Conservation (phyloP, 2,329 filamentous ascomycete genomes). For the Talaromyces pinophilus region DNA sequence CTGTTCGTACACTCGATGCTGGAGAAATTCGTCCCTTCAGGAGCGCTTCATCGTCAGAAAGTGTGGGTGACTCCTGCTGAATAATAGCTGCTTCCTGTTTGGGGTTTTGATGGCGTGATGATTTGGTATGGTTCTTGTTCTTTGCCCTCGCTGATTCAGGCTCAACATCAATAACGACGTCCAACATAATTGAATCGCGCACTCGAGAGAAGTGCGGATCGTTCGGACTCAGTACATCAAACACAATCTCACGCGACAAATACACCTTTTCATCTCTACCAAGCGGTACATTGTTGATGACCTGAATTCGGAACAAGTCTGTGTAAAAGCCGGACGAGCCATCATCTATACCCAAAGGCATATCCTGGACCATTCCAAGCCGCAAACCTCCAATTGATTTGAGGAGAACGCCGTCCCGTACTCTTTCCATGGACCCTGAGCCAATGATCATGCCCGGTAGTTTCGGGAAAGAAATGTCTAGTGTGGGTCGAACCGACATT, state of each 20-base stretch:
- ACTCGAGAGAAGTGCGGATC: slow-evolving; percentile 84
- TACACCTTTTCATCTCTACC: slow-evolving; percentile 87
- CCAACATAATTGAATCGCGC: slow-evolving; percentile 70
- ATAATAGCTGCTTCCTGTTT: slow-evolving; percentile 29
- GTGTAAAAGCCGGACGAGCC: slow-evolving; percentile 25
- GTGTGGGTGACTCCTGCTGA: slow-evolving; percentile 27
- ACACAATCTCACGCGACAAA: slow-evolving; percentile 72
- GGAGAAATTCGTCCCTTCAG: slow-evolving; percentile 31
- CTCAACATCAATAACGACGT: slow-evolving; percentile 67
- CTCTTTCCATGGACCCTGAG: slow-evolving; percentile 56
- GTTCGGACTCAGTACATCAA: slow-evolving; percentile 62
- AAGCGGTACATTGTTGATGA: slow-evolving; percentile 76
- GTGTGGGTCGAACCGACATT: slow-evolving; percentile 69
- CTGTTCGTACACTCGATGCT: slow-evolving; percentile 41
- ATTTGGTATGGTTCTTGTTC: slow-evolving; percentile 31
- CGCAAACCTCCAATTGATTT: slow-evolving; percentile 62
- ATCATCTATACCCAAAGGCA: slow-evolving; percentile 32
- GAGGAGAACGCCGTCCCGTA: slow-evolving; percentile 60
- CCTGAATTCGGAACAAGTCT: slow-evolving; percentile 62
- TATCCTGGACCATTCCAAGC: slow-evolving; percentile 53
- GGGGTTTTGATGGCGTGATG: slow-evolving; percentile 36
- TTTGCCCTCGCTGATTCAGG: slow-evolving; percentile 30
- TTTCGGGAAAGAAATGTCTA: slow-evolving; percentile 67
- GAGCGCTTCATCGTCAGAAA: slow-evolving; percentile 28
- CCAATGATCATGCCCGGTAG: slow-evolving; percentile 52